Evolutionary conservation across 2,329 filamentous ascomycete species (phyloP), one percentile per base, ranked within the genome.

Genomic region (Dissoconium aciculare): DNA sequence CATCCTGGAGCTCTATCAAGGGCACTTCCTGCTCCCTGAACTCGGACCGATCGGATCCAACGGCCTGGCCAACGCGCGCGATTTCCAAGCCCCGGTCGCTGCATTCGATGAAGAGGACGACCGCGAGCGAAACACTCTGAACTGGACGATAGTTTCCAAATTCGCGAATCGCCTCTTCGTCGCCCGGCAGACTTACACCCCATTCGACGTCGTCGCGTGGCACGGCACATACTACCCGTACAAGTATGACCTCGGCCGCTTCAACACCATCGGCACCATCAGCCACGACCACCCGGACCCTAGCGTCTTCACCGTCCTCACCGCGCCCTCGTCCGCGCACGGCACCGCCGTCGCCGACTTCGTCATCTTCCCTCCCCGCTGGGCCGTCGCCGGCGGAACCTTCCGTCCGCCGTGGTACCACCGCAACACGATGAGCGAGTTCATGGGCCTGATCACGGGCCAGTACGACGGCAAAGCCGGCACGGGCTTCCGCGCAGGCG

Each of bases 361-460:
- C 43, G 71, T 79, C 45, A 72, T 78, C 52, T 79, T 81, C 56
- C 74, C 74, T 6, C 74, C 76, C 2, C 65, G 75, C 30, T 81
- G 75, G 75, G 65, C 78, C 17, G 73, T 78, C 0, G 68, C 66
- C 2, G 71, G 77, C 44, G 64, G 76, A 47, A 80, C 76, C 0
- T 80, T 79, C 61, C 67, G 75, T 4, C 73, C 74, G 14, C 76
- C 77, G 1, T 81, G 74, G 64, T 80, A 76, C 57, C 76, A 80
- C 55, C 66, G 72, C 45, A 77, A 76, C 59, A 72, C 68, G 10
- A 74, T 74, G 60, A 67, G 63, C 35, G 72, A 77, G 50, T 74
- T 74, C 55, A 72, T 73, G 67, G 69, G 68, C 1, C 54, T 73
- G 17, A 67, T 74, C 32, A 51, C 56, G 26, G 68, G 69, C 10